Base-by-base conservation (phyloP, 768 basidiomycete genomes). In the Hericium rajendrae region DNA sequence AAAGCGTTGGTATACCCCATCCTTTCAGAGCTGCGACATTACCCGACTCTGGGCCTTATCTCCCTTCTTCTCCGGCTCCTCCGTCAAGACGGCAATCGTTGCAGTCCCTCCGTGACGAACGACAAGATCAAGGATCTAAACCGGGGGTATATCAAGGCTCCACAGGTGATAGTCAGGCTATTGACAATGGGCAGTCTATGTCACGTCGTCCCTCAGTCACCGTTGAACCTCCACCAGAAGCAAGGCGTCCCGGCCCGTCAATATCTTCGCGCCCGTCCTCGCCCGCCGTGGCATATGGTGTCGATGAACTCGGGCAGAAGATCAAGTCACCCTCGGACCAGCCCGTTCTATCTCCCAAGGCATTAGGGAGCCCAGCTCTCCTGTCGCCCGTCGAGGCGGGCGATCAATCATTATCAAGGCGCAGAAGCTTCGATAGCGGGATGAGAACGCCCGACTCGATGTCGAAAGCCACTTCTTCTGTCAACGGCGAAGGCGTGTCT, bases 381-480 rank as follows among this genome's bases (percentile, higher is more conserved):
- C 59, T 61, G 60, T 64, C 55, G 55, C 62, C 58, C 41, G 64
- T 56, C 62, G 55, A 6, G 48, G 57, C 38, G 16, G 60, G 4
- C 67, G 67, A 54, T 70, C 70, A n/a, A 66, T 73, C 24, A 11
- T n/a, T 60, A 39, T 48, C 51, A 37, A 50, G 55, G 40, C 56
- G 59, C 37, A 76, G 72, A 60, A 78, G 76, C 59, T 78, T 72
- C 38, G 77, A 78, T 53, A 74, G 73, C 40, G 73, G 74, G 40
- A 67, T 72, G 6, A 72, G 74, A 13, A 75, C 74, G 10, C 70
- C 75, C 32, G 68, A 72, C 58, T 57, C 72, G 37, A 67, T 73
- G 22, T 65, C 70, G 13, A 66, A 67, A 11, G 64, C 64, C 26
- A 64, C 55, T 48, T 46, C 66, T 10, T 62, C 57, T 51, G 56